phyloP scores from a whole-genome alignment of 2,329 filamentous ascomycete genomes.

The Epichloe aotearoae region DNA sequence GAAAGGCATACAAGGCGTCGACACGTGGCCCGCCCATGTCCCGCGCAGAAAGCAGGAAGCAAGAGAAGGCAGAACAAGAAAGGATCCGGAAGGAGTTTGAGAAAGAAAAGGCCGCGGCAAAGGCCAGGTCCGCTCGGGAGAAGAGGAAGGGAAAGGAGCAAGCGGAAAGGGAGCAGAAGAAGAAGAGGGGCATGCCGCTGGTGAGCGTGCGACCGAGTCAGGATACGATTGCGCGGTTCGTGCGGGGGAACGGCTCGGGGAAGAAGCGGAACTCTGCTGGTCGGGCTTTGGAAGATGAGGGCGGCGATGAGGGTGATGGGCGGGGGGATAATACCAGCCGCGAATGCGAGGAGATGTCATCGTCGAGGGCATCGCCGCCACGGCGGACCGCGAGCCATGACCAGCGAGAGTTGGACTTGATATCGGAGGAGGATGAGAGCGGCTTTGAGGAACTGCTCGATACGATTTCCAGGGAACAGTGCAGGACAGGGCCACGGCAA shows the following conservation, averaged over 20 bases:
- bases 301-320: not conserved
- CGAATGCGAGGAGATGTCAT: not conserved
- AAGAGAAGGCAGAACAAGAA: conserved; percentile 37
- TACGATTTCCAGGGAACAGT: conserved; percentile 4
- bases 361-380: not conserved
- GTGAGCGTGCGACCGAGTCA: conserved; percentile 44
- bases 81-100: conserved; percentile 39
- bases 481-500: conserved; percentile 5
- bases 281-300: not conserved
- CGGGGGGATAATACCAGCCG: too few relatives aligned
- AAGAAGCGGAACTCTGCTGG: conserved; percentile 14
- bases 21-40: conserved; percentile 24
- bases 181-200: conserved; percentile 37
- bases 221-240: conserved; percentile 41
- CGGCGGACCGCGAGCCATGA: not conserved
- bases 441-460: conserved; percentile 11
- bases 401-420: conserved; percentile 8
- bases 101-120: conserved; percentile 32
- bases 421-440: conserved; percentile 13
- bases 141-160: conserved; percentile 42
- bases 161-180: conserved; percentile 35
- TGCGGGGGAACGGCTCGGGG: conserved; percentile 21
- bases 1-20: conserved; percentile 24
- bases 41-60: conserved; percentile 24
- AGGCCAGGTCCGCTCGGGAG: conserved; percentile 37